Conservation (phyloP, 257 asterid species). For the Salvia hispanica region DNA sequence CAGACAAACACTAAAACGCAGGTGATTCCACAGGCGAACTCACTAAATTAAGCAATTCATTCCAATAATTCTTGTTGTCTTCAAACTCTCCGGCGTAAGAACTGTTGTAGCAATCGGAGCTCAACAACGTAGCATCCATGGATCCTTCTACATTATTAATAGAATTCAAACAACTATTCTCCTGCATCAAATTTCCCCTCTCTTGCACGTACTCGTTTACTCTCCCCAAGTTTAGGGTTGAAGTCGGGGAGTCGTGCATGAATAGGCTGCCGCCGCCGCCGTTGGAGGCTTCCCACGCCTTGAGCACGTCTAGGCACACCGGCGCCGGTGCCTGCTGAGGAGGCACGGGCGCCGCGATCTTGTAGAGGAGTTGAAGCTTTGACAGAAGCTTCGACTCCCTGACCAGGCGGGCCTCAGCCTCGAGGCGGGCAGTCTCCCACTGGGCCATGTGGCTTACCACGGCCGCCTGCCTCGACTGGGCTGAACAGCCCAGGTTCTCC, state of each 20-base stretch:
- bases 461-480: slow-evolving; percentile 43
- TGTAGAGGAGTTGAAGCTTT: slow-evolving; percentile 37
- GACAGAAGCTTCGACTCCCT: slow-evolving; percentile 39
- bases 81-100: slow-evolving; percentile 35
- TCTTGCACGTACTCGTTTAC: slow-evolving; percentile 3
- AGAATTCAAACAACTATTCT: neutral
- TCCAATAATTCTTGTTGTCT: slow-evolving; percentile 47
- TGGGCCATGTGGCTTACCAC: slow-evolving; percentile 62
- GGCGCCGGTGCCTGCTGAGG: slow-evolving; percentile 16
- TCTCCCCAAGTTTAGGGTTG: slow-evolving; percentile 38
- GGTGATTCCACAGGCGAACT: slow-evolving; percentile 37
- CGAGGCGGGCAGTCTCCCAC: slow-evolving; percentile 66
- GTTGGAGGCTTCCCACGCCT: slow-evolving; percentile 47
- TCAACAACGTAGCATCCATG: slow-evolving; percentile 30
- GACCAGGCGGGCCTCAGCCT: slow-evolving; percentile 58
- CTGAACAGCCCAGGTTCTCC: slow-evolving; percentile 30
- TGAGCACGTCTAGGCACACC: slow-evolving; percentile 49
- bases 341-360: slow-evolving; percentile 20
- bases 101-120: slow-evolving; percentile 19
- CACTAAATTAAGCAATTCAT: slow-evolving; percentile 43
- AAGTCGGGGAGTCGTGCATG: slow-evolving; percentile 49
- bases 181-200: slow-evolving; percentile 26
- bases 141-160: slow-evolving; percentile 20
- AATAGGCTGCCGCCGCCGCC: slow-evolving; percentile 32
- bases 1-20: slow-evolving; percentile 12